A percentile compares a stretch with the other conserved stretches of the same genome.
Conservation (phyloP, 75 land plant genomes). For the Isoetes taiwanensis region DNA sequence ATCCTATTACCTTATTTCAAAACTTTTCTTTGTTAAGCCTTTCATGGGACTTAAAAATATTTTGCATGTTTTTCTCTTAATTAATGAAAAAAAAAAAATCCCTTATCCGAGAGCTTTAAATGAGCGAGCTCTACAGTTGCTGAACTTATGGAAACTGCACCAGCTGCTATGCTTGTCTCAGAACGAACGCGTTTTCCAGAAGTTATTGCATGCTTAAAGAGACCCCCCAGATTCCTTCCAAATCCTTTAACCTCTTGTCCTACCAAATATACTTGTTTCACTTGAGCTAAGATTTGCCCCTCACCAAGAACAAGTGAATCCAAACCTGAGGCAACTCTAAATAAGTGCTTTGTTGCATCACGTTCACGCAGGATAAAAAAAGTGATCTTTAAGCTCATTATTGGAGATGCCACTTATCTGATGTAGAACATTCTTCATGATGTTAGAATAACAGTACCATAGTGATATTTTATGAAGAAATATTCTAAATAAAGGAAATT, state of each 20-base stretch:
- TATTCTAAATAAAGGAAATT: no score
- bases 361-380: constrained; percentile 2
- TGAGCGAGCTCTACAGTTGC: background rate
- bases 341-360: constrained; percentile 1
- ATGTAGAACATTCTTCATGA: no score
- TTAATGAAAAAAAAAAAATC: no score
- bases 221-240: background rate
- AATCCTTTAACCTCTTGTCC: constrained; percentile 1
- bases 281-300: constrained; percentile 3
- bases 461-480: no score
- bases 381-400: background rate
- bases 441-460: no score
- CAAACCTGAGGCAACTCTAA: background rate
- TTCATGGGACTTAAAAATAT: no score
- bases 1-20: no score
- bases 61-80: no score
- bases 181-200: background rate
- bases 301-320: constrained; percentile 3
- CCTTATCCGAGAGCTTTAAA: background rate
- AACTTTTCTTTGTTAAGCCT: no score
- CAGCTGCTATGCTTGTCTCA: constrained; percentile 1
- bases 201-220: constrained; percentile 6
- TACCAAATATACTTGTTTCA: background rate
- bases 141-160: background rate
- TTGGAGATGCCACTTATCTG: background rate